These are phyloP conservation scores for Globisporangium barbulae DNA, from an alignment of 352 stramenopile genomes.

Conservation along the genomic window DNA sequence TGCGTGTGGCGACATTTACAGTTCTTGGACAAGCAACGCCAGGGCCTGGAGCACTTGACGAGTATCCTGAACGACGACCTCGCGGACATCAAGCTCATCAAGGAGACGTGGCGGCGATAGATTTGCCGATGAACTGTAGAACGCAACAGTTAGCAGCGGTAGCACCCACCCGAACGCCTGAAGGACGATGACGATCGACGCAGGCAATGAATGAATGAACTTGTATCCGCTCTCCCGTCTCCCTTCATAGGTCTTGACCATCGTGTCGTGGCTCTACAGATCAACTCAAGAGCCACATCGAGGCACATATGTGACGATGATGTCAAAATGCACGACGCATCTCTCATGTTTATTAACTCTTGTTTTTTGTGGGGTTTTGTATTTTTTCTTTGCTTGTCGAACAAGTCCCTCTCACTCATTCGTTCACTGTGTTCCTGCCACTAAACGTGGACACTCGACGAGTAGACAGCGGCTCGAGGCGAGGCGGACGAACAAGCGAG, in stretches of 20 bases:
- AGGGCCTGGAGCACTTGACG: constrained; percentile 80
- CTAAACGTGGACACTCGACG: background rate
- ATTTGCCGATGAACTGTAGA: constrained; percentile 1
- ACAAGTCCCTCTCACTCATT: background rate
- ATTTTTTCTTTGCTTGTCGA: constrained; percentile 3
- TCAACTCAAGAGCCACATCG: too few relatives aligned
- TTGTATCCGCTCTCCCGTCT: background rate
- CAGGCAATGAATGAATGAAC: constrained; percentile 2
- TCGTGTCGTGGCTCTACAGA: background rate
- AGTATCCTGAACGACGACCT: constrained; percentile 83
- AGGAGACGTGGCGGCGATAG: constrained; percentile 81
- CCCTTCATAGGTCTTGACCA: background rate
- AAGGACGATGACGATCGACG: too few relatives aligned
- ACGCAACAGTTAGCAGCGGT: background rate
- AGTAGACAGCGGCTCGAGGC: background rate
- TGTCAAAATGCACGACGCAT: constrained; percentile 8
- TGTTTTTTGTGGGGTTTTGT: constrained; percentile 5
- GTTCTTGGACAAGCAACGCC: constrained; percentile 84
- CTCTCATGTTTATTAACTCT: constrained; percentile 9
- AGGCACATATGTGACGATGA: background rate
- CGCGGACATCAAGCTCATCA: constrained; percentile 85
- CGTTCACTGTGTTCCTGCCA: background rate
- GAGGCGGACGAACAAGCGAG: background rate
- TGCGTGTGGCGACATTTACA: constrained; percentile 15
- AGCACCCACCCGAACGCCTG: background rate